Evolutionary conservation across 257 asterid genomes (phyloP), one percentile per base, ranked within the genome.

Genomic region (Gentiana dahurica): DNA sequence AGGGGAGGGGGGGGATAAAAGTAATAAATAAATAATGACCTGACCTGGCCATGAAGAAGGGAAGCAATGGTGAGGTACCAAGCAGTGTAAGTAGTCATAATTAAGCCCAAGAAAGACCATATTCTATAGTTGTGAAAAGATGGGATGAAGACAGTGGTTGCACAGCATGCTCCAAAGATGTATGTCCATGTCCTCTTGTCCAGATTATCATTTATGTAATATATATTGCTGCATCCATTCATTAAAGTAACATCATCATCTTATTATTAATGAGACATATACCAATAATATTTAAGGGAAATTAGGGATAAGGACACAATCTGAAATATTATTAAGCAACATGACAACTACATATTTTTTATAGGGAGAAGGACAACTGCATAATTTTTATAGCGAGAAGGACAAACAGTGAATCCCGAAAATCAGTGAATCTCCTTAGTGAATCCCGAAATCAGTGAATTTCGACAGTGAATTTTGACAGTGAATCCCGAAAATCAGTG

Each of bases 171-270:
- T 46, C 97, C 97, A 24, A 89, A 89, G 44, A 86, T 89, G 59
- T 86, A 89, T 2, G 97, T 89, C 97, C 97, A 89, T 39, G 87
- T 89, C 56, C 97, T 85, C 85, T 89, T 89, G 87, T 89, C 97
- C 93, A 89, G 71, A 75, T 86, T 78, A 75, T 86, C 95, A 65
- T 89, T 89, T 73, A 89, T 84, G 88, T 89, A 89, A 61, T 86
- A 89, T 46, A 89, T 89, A 58, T 86, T 89, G 81, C 97, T 89
- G 95, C 80, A 76, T n/a, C 3, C 51, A 41, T 41, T 41, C 46
- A 41, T 5, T 41, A 5, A 7, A 3, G 6, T 41, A 41, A 41
- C 46, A 7, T 5, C 46, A 41, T 5, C 46, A 4, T 39, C 45
- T 39, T 5, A 15, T 15, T 15, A 15, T 15, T 15, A 15, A 15